phyloP scores from a whole-genome alignment of 805 yeast genomes.

The Spathaspora arborariae region DNA sequence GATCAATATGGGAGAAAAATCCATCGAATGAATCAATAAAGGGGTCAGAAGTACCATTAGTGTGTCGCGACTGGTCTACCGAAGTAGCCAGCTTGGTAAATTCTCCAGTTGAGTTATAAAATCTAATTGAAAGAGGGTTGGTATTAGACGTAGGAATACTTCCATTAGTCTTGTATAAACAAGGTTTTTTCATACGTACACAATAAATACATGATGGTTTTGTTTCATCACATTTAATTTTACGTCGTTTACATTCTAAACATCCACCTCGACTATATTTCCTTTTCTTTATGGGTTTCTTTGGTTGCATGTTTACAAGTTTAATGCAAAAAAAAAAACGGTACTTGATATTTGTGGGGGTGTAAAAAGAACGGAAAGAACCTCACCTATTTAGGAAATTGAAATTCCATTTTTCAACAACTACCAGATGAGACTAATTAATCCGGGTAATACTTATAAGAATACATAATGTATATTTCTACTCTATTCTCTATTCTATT shows the following conservation, averaged over 20 bases:
- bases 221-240: conserved; percentile 41
- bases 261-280: conserved; percentile 40
- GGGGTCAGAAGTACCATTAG: not conserved
- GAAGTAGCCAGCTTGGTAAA: not conserved
- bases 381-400: not conserved
- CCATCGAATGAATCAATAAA: not conserved
- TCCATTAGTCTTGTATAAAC: conserved; percentile 20
- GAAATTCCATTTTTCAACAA: not conserved
- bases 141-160: not conserved
- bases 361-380: not conserved
- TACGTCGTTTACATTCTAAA: conserved; percentile 41
- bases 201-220: conserved; percentile 37
- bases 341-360: not conserved
- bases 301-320: not conserved
- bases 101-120: not conserved
- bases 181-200: conserved; percentile 27
- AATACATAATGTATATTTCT: not conserved
- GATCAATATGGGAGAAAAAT: not conserved
- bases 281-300: conserved; percentile 21
- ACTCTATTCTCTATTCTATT: conserved; percentile 5
- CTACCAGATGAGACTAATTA: too few species aligned
- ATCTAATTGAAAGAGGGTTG: not conserved
- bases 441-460: not conserved
- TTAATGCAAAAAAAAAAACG: too few species aligned
- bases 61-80: not conserved